These are phyloP conservation scores for Hypsizygus marmoreus DNA, from an alignment of 768 basidiomycete genomes.

Conservation along the genomic window DNA sequence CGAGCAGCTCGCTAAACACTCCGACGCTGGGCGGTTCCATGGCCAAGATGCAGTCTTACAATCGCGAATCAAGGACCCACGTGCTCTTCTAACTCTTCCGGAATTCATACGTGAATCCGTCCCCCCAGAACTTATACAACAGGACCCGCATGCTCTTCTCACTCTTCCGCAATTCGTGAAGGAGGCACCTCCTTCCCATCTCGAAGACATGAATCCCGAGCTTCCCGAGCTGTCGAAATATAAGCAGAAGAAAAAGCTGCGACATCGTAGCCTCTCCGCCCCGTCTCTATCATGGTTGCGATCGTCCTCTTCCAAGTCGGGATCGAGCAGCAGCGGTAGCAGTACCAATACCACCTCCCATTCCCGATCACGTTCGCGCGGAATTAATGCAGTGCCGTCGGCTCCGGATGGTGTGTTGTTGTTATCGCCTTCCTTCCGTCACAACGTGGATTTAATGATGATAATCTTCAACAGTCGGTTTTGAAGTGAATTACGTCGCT, in stretches of 20 bases:
- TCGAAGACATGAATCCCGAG: conserved; percentile 15
- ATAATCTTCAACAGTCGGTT: conserved; percentile 25
- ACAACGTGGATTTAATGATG: conserved; percentile 2
- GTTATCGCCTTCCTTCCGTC: background rate
- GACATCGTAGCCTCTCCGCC: conserved; percentile 59
- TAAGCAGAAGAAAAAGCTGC: conserved; percentile 34
- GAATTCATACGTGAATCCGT: conserved; percentile 65
- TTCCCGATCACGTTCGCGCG: conserved; percentile 20
- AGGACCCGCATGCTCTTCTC: conserved; percentile 50
- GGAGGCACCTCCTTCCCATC: conserved; percentile 41
- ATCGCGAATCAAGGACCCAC: conserved; percentile 45
- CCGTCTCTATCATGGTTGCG: conserved; percentile 62
- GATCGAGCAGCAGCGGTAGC: conserved; percentile 6
- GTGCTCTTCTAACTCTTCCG: conserved; percentile 55
- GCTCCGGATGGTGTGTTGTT: conserved; percentile 19
- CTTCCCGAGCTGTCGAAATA: conserved; percentile 12
- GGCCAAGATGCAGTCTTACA: conserved; percentile 75
- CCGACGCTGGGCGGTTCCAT: conserved; percentile 71
- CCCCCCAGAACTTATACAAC: conserved; percentile 33
- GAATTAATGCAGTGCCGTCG: conserved; percentile 9
- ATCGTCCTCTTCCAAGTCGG: conserved; percentile 33
- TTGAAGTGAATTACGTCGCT: conserved; percentile 53
- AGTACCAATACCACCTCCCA: conserved; percentile 11
- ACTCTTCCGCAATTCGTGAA: conserved; percentile 62
- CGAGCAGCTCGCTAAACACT: conserved; percentile 69